These are phyloP conservation scores for Anethum foeniculum DNA, from an alignment of 140 eudicot genomes.

Conservation along the genomic window DNA sequence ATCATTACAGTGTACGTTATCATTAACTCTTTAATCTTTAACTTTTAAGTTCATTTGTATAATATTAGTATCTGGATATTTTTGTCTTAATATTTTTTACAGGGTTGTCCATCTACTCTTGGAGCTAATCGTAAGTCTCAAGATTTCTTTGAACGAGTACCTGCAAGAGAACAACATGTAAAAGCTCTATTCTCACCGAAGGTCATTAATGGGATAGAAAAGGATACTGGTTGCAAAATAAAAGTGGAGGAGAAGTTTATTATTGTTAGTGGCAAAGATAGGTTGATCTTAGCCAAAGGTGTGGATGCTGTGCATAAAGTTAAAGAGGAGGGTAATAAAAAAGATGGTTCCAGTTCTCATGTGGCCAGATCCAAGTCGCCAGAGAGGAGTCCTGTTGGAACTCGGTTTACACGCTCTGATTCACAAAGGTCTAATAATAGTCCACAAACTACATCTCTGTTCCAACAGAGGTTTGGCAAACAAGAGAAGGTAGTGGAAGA, in stretches of 20 bases:
- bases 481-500: constrained; percentile 57
- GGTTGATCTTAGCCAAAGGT: constrained; percentile 61
- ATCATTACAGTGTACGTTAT: neutral
- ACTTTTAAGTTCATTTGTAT: neutral
- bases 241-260: constrained; percentile 73
- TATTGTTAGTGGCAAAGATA: constrained; percentile 84
- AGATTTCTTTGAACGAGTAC: constrained; percentile 76
- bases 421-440: constrained; percentile 66
- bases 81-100: constrained; percentile 7
- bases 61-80: constrained; percentile 1
- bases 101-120: constrained; percentile 96
- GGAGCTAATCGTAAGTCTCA: constrained; percentile 89
- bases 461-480: constrained; percentile 38
- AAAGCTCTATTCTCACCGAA: constrained; percentile 68
- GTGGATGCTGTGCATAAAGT: constrained; percentile 78
- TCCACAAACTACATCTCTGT: constrained; percentile 38
- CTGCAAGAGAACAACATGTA: constrained; percentile 79
- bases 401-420: constrained; percentile 47
- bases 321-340: constrained; percentile 50
- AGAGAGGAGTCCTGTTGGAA: constrained; percentile 45
- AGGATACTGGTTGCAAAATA: constrained; percentile 76
- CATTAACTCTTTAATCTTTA: neutral
- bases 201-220: constrained; percentile 54
- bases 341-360: constrained; percentile 40
- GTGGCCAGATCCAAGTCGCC: constrained; percentile 43